Evolutionary conservation across 192 early-diverging fungal genomes (phyloP).

Genomic region (Linnemannia hyalina): DNA sequence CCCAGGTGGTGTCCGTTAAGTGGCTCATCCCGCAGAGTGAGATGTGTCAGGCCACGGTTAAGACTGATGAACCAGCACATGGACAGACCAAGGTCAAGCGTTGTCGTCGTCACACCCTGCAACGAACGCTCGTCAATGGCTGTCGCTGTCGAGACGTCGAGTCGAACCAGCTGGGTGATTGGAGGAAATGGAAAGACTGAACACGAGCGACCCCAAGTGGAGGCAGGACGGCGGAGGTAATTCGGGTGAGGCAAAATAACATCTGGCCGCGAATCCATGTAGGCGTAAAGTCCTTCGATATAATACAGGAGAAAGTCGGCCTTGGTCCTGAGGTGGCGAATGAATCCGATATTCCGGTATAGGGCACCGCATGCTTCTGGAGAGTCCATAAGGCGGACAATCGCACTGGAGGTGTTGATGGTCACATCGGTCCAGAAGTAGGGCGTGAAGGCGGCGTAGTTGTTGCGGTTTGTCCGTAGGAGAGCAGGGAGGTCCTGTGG

Average conservation of each 20-base stretch:
- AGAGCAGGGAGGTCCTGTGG: not conserved
- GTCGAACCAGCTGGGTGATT: not conserved
- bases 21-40: not conserved
- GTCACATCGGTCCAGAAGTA: not conserved
- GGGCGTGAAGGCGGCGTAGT: not conserved
- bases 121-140: not conserved
- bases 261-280: not conserved
- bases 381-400: not conserved
- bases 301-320: not conserved
- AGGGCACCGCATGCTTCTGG: not conserved
- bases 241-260: not conserved
- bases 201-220: not conserved
- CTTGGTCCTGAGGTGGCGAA: not conserved
- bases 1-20: not conserved
- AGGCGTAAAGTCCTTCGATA: not conserved
- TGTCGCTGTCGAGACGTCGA: not conserved
- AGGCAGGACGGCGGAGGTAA: not conserved
- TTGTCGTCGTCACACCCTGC: not conserved
- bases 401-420: not conserved
- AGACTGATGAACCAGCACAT: slow-evolving; percentile 6
- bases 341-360: not conserved
- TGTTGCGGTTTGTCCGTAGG: not conserved
- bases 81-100: not conserved
- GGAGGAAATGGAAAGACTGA: not conserved
- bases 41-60: not conserved